A percentile compares a stretch with the other conserved stretches of the same genome.
Evolutionary conservation across 805 yeast species (phyloP).

Genomic region (Ogataea siamensis): DNA sequence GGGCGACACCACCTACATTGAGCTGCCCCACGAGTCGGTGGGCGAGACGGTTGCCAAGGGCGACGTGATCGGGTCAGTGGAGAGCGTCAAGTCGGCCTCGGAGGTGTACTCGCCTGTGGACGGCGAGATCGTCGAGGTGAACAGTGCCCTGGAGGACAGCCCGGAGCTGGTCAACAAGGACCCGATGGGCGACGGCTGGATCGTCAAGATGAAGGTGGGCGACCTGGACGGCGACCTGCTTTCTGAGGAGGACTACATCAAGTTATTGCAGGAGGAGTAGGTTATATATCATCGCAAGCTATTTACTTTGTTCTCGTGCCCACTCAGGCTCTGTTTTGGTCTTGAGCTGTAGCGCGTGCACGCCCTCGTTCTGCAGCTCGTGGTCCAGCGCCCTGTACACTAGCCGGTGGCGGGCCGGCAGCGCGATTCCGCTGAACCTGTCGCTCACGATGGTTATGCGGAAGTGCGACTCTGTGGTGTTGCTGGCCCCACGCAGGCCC

Average conservation of each 20-base stretch:
- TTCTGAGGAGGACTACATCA: slow-evolving; percentile 55
- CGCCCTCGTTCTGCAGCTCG: slow-evolving; percentile 66
- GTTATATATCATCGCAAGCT: slow-evolving; percentile 2
- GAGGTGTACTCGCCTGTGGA: slow-evolving; percentile 88
- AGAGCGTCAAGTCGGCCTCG: slow-evolving; percentile 89
- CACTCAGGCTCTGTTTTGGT: slow-evolving; percentile 72
- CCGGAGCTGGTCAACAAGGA: slow-evolving; percentile 83
- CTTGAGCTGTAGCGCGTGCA: slow-evolving; percentile 86
- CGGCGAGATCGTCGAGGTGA: slow-evolving; percentile 74
- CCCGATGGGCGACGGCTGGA: slow-evolving; percentile 95
- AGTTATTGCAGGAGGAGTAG: slow-evolving; percentile 55
- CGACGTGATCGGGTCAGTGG: slow-evolving; percentile 89
- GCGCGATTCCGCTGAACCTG: slow-evolving; percentile 57
- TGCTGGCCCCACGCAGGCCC: slow-evolving; percentile 71
- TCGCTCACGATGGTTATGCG: slow-evolving; percentile 70
- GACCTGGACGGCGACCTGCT: slow-evolving; percentile 43
- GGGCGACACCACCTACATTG: slow-evolving; percentile 95
- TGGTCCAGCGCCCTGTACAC: slow-evolving; percentile 68
- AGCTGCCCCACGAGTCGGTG: slow-evolving; percentile 58
- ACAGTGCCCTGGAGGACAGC: slow-evolving; percentile 58
- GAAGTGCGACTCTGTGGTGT: slow-evolving; percentile 80
- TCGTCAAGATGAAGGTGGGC: slow-evolving; percentile 67
- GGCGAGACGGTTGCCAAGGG: slow-evolving; percentile 52
- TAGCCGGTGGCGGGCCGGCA: slow-evolving; percentile 76
- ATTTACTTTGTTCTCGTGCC: slow-evolving; percentile 20